These are phyloP conservation scores for Thermothielavioides terrestris DNA, from an alignment of 495 filamentous ascomycete genomes.

Conservation along the genomic window DNA sequence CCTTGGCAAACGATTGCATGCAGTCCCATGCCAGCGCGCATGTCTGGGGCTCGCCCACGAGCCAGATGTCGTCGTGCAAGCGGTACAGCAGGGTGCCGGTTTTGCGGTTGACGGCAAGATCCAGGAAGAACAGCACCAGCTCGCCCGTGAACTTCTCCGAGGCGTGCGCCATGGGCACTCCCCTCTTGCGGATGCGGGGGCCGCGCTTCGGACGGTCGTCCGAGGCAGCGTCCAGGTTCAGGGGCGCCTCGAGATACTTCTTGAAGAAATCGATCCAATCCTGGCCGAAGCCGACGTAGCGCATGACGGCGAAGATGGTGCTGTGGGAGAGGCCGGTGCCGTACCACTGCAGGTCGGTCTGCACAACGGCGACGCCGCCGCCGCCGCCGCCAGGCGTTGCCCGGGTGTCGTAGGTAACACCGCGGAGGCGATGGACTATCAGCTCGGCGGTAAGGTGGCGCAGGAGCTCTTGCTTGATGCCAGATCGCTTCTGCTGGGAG, in stretches of 20 bases:
- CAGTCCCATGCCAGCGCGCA: slow-evolving; percentile 50
- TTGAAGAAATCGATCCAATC: slow-evolving; percentile 56
- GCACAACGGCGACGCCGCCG: slow-evolving; percentile 50
- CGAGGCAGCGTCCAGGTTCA: slow-evolving; percentile 49
- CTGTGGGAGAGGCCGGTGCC: slow-evolving; percentile 52
- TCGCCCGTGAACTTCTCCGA: slow-evolving; percentile 56
- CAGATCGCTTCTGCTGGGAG: slow-evolving; percentile 14
- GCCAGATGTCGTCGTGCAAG: slow-evolving; percentile 63
- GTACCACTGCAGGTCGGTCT: slow-evolving; percentile 54
- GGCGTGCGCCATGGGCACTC: slow-evolving; percentile 55
- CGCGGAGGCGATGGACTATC: slow-evolving; percentile 41
- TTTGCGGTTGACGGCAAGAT: slow-evolving; percentile 54
- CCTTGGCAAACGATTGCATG: slow-evolving; percentile 46
- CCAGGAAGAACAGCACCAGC: slow-evolving; percentile 56
- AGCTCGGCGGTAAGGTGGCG: slow-evolving; percentile 52
- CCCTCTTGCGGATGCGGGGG: slow-evolving; percentile 42
- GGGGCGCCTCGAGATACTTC: slow-evolving; percentile 50
- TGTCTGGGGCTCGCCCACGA: slow-evolving; percentile 50
- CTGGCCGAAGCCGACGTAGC: slow-evolving; percentile 52
- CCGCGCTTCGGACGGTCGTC: slow-evolving; percentile 25
- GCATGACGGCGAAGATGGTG: slow-evolving; percentile 48
- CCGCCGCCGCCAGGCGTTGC: slow-evolving; percentile 35
- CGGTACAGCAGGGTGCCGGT: slow-evolving; percentile 53
- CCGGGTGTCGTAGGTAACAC: slow-evolving; percentile 16
- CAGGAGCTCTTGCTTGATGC: slow-evolving; percentile 51